Percentiles rank a stretch among this genome's conserved stretches.
These are phyloP conservation scores for Penicillium subrubescens DNA, from an alignment of 495 filamentous ascomycete genomes.

Conservation along the genomic window DNA sequence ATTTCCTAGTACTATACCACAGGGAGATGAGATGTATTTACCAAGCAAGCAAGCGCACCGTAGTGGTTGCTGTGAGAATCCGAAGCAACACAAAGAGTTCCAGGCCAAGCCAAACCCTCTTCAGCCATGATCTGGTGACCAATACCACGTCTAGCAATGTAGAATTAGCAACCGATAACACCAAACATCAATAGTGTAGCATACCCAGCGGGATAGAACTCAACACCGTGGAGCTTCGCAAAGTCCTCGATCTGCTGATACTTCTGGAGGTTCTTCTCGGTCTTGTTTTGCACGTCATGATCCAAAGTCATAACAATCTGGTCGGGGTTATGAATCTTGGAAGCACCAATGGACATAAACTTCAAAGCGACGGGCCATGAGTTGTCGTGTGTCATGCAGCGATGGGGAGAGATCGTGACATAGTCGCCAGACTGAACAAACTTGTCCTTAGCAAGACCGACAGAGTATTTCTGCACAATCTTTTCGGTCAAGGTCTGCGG, in stretches of 20 bases:
- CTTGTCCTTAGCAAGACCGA: conserved; percentile 73
- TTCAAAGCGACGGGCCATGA: conserved; percentile 83
- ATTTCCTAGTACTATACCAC: not conserved
- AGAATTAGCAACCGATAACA: not conserved
- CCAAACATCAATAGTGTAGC: not conserved
- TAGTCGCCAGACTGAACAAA: conserved; percentile 77
- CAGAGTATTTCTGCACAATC: conserved; percentile 79
- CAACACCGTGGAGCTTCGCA: conserved; percentile 75
- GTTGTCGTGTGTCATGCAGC: conserved; percentile 94
- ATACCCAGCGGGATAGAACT: conserved; percentile 74
- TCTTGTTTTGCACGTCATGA: conserved; percentile 92
- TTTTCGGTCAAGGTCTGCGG: conserved; percentile 88
- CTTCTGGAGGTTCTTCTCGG: conserved; percentile 79
- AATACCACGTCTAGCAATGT: conserved; percentile 61
- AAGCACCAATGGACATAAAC: conserved; percentile 86
- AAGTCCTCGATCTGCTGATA: conserved; percentile 86
- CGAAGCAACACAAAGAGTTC: conserved; percentile 73
- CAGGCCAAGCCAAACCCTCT: conserved; percentile 81
- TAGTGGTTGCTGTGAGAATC: conserved; percentile 13
- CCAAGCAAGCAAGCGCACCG: conserved; percentile 21
- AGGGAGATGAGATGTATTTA: conserved; percentile 5
- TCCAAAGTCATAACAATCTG: conserved; percentile 91
- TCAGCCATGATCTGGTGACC: conserved; percentile 92
- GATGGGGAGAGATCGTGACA: conserved; percentile 72
- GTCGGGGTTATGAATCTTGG: conserved; percentile 66